A percentile compares a stretch with the other conserved stretches of the same genome.
Conservation (phyloP, 1,284 basidiomycete genomes). For the Stygiomarasmius scandens region DNA sequence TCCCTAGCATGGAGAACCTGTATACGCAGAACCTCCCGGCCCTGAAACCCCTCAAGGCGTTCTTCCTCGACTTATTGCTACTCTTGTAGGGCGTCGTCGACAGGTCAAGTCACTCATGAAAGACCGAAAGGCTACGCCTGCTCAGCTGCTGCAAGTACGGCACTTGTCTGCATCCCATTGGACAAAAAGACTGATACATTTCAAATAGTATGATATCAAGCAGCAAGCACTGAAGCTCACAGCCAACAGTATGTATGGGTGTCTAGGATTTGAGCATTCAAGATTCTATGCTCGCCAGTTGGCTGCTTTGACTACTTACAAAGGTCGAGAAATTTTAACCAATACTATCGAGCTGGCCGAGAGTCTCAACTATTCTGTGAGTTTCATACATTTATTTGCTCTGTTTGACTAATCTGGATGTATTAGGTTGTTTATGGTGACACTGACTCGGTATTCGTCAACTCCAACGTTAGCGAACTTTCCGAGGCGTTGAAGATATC, state of each 20-base stretch:
- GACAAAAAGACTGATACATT: not conserved
- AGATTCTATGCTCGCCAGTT: slow-evolving; percentile 97
- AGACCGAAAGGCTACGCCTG: slow-evolving; percentile 74
- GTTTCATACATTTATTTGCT: slow-evolving; percentile 24
- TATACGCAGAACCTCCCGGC: slow-evolving; percentile 87
- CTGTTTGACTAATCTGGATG: slow-evolving; percentile 7
- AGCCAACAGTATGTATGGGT: slow-evolving; percentile 99
- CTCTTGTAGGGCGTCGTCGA: slow-evolving; percentile 86
- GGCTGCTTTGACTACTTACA: slow-evolving; percentile 96
- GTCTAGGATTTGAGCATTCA: slow-evolving; percentile 97
- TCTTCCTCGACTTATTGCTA: slow-evolving; percentile 93
- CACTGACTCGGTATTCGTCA: slow-evolving; percentile 98
- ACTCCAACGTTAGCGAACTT: slow-evolving; percentile 90
- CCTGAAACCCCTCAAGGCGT: slow-evolving; percentile 82
- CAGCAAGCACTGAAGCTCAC: slow-evolving; percentile 98
- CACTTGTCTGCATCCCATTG: not conserved
- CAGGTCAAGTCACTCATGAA: slow-evolving; percentile 97
- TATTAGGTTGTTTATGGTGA: slow-evolving; percentile 95
- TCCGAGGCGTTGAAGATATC: slow-evolving; percentile 91
- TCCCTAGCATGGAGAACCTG: slow-evolving; percentile 82
- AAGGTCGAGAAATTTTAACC: slow-evolving; percentile 96
- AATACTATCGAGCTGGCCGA: slow-evolving; percentile 94
- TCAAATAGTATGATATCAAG: slow-evolving; percentile 87
- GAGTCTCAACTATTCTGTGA: slow-evolving; percentile 84
- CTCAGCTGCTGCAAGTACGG: slow-evolving; percentile 83